A percentile compares a stretch with the other conserved stretches of the same genome.
phyloP scores from a whole-genome alignment of 306 rosid genomes.

The Nissolia schottii region DNA sequence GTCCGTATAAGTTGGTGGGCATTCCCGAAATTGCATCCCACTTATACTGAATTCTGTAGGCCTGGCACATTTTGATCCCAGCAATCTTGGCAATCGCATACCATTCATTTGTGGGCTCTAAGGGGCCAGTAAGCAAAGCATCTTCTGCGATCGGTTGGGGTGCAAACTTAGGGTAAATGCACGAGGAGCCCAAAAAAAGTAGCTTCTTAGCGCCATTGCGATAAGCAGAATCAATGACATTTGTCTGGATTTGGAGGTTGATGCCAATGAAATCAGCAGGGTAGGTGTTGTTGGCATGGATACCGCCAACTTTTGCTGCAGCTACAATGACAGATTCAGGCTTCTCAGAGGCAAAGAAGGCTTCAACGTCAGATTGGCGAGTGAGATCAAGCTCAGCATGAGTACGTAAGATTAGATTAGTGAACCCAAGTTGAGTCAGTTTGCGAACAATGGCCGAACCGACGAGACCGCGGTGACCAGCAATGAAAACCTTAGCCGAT shows the following conservation, averaged over 20 bases:
- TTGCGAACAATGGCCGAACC: conserved; percentile 88
- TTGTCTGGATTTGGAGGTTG: conserved; percentile 93
- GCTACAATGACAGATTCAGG: conserved; percentile 78
- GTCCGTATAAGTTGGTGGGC: conserved; percentile 94
- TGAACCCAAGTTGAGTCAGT: conserved; percentile 66
- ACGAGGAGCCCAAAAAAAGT: conserved; percentile 84
- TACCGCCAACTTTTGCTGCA: conserved; percentile 99
- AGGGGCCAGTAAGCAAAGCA: conserved; percentile 75
- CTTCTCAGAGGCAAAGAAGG: conserved; percentile 70
- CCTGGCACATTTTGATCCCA: conserved; percentile 96
- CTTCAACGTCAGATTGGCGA: conserved; percentile 76
- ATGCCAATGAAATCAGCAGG: conserved; percentile 86
- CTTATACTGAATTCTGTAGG: conserved; percentile 70
- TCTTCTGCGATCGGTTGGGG: conserved; percentile 88
- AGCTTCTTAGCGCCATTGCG: conserved; percentile 71
- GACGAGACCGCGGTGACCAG: conserved; percentile 93
- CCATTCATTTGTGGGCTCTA: conserved; percentile 98
- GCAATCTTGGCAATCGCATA: conserved; percentile 95
- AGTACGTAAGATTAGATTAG: conserved; percentile 58
- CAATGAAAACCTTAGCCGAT: conserved; percentile 85
- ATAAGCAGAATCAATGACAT: conserved; percentile 72
- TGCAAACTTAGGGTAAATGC: conserved; percentile 93
- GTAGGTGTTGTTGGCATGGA: conserved; percentile 91
- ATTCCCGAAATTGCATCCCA: conserved; percentile 97
- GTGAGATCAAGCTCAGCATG: conserved; percentile 86